A percentile compares a stretch with the other conserved stretches of the same genome.
These are phyloP conservation scores for Balamuthia mandrillaris DNA, from an alignment of 208 protist species.

Conservation along the genomic window DNA sequence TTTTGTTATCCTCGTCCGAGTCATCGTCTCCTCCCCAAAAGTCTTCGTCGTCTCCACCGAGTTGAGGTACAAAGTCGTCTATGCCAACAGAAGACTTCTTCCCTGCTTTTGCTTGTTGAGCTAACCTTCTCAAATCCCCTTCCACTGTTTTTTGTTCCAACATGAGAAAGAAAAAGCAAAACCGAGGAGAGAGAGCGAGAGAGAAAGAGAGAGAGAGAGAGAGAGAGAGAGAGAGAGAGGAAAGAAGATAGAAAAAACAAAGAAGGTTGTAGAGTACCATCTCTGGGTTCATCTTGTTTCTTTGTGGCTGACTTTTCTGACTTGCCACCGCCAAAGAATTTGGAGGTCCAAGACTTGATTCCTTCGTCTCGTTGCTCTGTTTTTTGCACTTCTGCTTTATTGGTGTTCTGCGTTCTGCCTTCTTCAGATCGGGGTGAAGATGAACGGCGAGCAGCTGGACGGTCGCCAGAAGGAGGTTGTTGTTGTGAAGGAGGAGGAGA, in stretches of 20 bases:
- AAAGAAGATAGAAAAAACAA: neutral
- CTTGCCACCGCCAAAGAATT: neutral
- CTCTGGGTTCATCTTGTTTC: neutral
- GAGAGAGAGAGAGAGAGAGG: neutral
- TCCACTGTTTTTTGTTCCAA: neutral
- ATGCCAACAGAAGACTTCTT: neutral
- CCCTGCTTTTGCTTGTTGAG: neutral
- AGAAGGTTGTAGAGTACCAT: neutral
- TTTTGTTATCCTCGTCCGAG: neutral
- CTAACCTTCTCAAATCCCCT: neutral
- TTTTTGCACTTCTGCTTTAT: too few relatives aligned
- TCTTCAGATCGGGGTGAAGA: neutral
- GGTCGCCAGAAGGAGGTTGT: neutral
- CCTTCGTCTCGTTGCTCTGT: too few relatives aligned
- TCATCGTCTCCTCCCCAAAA: neutral
- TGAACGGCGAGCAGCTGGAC: neutral
- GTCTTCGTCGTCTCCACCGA: neutral
- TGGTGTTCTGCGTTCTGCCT: neutral
- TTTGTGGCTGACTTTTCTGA: neutral
- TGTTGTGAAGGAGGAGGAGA: neutral
- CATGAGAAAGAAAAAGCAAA: neutral
- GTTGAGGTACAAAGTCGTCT: slow-evolving; percentile 2
- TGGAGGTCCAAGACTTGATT: slow-evolving; percentile 23
- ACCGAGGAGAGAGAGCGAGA: neutral
- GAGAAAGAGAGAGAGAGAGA: neutral